These are phyloP conservation scores for Cyclanthera cordifolia DNA, from an alignment of 306 rosid species.

Conservation along the genomic window DNA sequence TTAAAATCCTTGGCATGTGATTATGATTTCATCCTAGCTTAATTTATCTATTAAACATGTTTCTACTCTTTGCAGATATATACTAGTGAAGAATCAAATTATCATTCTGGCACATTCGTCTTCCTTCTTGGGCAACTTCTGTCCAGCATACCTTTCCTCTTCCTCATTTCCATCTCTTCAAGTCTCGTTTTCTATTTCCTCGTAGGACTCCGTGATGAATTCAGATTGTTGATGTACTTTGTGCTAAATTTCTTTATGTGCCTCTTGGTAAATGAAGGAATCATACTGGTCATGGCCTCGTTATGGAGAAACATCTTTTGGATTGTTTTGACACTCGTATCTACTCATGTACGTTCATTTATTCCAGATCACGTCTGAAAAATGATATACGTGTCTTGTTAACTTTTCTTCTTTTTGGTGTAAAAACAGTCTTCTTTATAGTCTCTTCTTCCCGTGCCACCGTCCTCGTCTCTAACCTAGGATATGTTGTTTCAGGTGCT, in stretches of 20 bases:
- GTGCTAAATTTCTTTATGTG: constrained; percentile 88
- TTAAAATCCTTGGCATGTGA: neutral
- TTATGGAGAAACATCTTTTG: constrained; percentile 69
- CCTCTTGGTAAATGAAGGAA: constrained; percentile 81
- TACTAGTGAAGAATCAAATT: constrained; percentile 72
- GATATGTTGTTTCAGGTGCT: constrained; percentile 43
- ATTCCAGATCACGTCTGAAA: neutral
- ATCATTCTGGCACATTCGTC: constrained; percentile 71
- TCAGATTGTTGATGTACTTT: constrained; percentile 93
- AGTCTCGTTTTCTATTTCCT: constrained; percentile 91
- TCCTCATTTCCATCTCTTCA: constrained; percentile 85
- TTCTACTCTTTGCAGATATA: constrained; percentile 48
- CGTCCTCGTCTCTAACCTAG: constrained; percentile 11
- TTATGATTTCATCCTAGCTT: neutral
- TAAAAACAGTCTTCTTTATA: too few species aligned
- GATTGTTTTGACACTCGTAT: constrained; percentile 71
- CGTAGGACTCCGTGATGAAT: constrained; percentile 71
- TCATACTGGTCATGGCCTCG: constrained; percentile 60
- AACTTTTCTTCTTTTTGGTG: neutral
- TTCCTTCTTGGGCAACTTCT: constrained; percentile 84
- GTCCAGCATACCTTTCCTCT: constrained; percentile 94
- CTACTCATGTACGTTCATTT: constrained; percentile 53
- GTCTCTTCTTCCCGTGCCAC: neutral
- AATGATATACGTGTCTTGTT: neutral
- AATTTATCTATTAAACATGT: constrained; percentile 10